A percentile compares a stretch with the other conserved stretches of the same genome.
phyloP scores from a whole-genome alignment of 345 rosid species.

The Alliaria petiolata region DNA sequence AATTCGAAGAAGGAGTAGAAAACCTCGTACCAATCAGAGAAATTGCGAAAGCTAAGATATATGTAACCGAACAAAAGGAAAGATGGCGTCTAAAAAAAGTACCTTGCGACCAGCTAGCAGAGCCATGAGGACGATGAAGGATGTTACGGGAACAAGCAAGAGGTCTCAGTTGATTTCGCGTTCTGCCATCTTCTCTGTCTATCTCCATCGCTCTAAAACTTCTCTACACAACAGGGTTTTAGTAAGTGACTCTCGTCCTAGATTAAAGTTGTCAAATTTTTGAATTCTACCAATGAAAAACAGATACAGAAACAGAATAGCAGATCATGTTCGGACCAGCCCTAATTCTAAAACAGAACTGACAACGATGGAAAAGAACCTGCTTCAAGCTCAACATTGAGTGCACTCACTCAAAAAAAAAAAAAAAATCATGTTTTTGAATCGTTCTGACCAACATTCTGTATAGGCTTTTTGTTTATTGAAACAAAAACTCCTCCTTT shows the following conservation, averaged over 20 bases:
- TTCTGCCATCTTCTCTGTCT: conserved; percentile 63
- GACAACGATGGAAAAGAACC: too few relatives aligned
- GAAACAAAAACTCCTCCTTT: background rate
- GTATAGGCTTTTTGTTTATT: background rate
- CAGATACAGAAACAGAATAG: too few relatives aligned
- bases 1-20: background rate
- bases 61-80: background rate
- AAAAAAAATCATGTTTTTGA: background rate
- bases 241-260: background rate
- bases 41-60: background rate
- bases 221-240: background rate
- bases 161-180: conserved; percentile 70
- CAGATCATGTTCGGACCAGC: too few relatives aligned
- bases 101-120: conserved; percentile 98
- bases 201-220: conserved; percentile 44
- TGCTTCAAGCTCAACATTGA: background rate
- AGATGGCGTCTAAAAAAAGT: background rate
- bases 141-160: conserved; percentile 67
- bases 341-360: too few relatives aligned
- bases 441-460: background rate
- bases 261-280: background rate
- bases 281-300: background rate
- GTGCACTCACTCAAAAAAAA: background rate
- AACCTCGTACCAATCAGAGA: background rate
- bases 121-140: conserved; percentile 92